phyloP scores from a whole-genome alignment of 352 stramenopile genomes.

The Phytophthora hybrid region DNA sequence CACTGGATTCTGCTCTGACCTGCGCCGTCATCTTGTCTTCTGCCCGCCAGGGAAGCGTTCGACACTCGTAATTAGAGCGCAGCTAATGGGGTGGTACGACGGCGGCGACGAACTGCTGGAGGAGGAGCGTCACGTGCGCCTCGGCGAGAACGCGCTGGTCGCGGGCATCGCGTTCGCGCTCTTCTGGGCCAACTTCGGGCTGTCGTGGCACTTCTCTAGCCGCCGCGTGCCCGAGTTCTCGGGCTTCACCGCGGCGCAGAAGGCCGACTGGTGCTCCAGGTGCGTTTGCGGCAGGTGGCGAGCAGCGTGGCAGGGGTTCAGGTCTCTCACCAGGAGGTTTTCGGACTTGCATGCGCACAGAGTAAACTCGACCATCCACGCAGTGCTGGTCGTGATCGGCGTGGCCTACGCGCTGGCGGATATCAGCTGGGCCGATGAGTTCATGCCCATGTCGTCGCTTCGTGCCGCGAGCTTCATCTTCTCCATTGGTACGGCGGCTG shows the following conservation, averaged over 20 bases:
- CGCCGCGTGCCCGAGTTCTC: constrained; percentile 68
- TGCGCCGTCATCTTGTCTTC: constrained; percentile 27
- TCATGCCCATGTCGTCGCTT: constrained; percentile 80
- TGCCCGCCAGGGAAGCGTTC: constrained; percentile 3
- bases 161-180: constrained; percentile 64
- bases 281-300: constrained; percentile 36
- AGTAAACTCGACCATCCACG: constrained; percentile 86
- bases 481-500: constrained; percentile 61
- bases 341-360: constrained; percentile 30
- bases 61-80: no score
- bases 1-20: constrained; percentile 25
- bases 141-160: constrained; percentile 73
- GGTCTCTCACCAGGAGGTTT: not conserved
- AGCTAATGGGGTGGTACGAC: constrained; percentile 46
- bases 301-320: not conserved
- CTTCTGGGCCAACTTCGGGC: constrained; percentile 75
- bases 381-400: constrained; percentile 66
- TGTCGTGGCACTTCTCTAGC: constrained; percentile 68
- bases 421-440: constrained; percentile 69
- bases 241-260: constrained; percentile 67
- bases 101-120: constrained; percentile 53
- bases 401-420: constrained; percentile 70
- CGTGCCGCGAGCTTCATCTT: constrained; percentile 82
- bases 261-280: constrained; percentile 86
- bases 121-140: constrained; percentile 65